A percentile compares a stretch with the other conserved stretches of the same genome.
Conservation (phyloP, 1,284 basidiomycete species). For the Sparassis latifolia region DNA sequence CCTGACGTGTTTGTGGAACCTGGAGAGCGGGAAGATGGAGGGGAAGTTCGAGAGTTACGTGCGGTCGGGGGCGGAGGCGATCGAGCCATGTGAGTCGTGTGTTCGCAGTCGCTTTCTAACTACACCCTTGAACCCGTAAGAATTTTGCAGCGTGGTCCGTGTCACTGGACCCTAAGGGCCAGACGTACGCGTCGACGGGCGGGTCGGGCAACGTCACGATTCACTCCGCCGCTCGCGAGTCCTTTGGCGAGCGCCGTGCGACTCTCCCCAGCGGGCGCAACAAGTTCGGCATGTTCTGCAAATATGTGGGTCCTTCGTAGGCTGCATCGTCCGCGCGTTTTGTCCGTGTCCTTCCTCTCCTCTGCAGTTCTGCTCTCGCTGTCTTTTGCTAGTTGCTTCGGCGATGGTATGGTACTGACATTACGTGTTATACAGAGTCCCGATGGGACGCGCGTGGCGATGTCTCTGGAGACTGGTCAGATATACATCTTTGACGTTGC, state of each 20-base stretch:
- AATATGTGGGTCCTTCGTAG: conserved; percentile 52
- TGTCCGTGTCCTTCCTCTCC: conserved; percentile 7
- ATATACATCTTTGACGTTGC: conserved; percentile 77
- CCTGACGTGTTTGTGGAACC: conserved; percentile 65
- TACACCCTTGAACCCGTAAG: not conserved
- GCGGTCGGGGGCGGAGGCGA: conserved; percentile 41
- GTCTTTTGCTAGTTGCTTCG: too few species aligned
- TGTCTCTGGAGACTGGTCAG: conserved; percentile 77
- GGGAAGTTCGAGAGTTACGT: conserved; percentile 70
- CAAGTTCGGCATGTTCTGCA: conserved; percentile 78
- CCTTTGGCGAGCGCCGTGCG: conserved; percentile 55
- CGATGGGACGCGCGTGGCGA: conserved; percentile 71
- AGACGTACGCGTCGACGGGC: conserved; percentile 75
- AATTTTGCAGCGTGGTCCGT: conserved; percentile 66
- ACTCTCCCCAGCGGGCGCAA: conserved; percentile 62
- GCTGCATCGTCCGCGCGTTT: conserved; percentile 2
- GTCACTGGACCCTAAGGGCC: conserved; percentile 66
- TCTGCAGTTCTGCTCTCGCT: not conserved
- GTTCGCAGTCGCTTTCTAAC: not conserved
- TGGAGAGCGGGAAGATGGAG: conserved; percentile 49
- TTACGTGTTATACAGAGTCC: conserved; percentile 55
- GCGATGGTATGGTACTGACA: conserved; percentile 10
- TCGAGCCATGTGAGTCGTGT: conserved; percentile 61
- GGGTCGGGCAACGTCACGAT: conserved; percentile 67
- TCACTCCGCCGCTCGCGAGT: conserved; percentile 51